Conservation (phyloP, 2,329 filamentous ascomycete genomes). For the Epichloe scottii region DNA sequence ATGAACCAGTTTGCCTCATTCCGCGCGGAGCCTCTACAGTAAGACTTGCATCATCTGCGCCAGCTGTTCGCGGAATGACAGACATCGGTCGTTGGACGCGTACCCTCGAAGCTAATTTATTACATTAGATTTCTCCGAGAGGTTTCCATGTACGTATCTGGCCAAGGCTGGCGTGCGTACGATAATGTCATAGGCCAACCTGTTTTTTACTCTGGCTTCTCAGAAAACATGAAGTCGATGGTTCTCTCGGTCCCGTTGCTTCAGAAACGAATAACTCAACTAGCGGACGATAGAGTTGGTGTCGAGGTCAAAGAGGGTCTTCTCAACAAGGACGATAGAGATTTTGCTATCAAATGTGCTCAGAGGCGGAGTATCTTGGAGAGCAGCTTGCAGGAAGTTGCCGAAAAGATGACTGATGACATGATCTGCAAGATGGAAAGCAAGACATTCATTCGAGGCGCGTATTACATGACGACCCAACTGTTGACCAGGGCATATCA, state of each 20-base stretch:
- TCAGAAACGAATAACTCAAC: constrained; percentile 57
- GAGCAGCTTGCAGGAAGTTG: constrained; percentile 62
- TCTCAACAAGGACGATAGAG: constrained; percentile 42
- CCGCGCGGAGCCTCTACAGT: constrained; percentile 54
- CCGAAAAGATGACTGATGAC: constrained; percentile 74
- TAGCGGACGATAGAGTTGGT: constrained; percentile 62
- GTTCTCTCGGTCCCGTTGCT: constrained; percentile 68
- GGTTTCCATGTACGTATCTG: constrained; percentile 84
- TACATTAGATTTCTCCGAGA: constrained; percentile 70
- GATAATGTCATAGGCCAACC: constrained; percentile 82
- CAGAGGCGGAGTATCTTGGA: constrained; percentile 54
- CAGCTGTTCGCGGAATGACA: background rate
- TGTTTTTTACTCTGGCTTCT: constrained; percentile 86
- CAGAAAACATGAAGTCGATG: constrained; percentile 71
- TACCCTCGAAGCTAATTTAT: background rate
- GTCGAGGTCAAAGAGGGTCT: constrained; percentile 68
- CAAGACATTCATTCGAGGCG: constrained; percentile 79
- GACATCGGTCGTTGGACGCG: background rate
- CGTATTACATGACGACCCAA: constrained; percentile 83
- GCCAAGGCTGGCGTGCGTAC: constrained; percentile 91
- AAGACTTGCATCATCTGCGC: constrained; percentile 12
- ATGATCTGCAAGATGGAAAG: constrained; percentile 99
- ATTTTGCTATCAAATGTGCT: constrained; percentile 36
- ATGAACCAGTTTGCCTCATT: constrained; percentile 82
- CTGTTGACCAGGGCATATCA: constrained; percentile 87